Evolutionary conservation across 768 basidiomycete species (phyloP).

Genomic region (Gyrodon lividus): DNA sequence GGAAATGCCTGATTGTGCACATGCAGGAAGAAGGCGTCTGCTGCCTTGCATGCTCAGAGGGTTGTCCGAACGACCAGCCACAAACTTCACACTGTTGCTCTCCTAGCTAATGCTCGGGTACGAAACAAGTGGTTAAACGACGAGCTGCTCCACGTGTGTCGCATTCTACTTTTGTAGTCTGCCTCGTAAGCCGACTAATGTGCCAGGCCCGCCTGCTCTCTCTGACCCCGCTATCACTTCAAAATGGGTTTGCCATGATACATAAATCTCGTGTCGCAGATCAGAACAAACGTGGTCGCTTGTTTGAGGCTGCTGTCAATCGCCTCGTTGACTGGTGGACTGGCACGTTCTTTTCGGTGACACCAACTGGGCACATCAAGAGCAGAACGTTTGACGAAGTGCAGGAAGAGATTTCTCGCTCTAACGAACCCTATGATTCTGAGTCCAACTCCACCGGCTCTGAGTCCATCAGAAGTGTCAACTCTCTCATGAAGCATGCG

Average conservation of each 20-base stretch:
- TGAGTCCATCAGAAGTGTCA: constrained; percentile 71
- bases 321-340: constrained; percentile 87
- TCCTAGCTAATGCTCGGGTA: constrained; percentile 69
- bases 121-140: constrained; percentile 89
- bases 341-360: constrained; percentile 62
- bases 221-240: constrained; percentile 74
- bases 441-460: constrained; percentile 46
- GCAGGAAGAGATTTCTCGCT: constrained; percentile 36
- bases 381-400: constrained; percentile 79
- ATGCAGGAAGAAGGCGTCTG: constrained; percentile 44
- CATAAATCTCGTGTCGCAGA: constrained; percentile 82
- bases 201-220: constrained; percentile 85
- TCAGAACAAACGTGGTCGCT: constrained; percentile 72
- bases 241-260: constrained; percentile 79
- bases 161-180: not conserved
- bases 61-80: constrained; percentile 76
- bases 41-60: constrained; percentile 62
- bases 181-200: constrained; percentile 8
- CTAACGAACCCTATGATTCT: constrained; percentile 34
- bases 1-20: constrained; percentile 16
- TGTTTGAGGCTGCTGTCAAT: constrained; percentile 81
- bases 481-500: constrained; percentile 93
- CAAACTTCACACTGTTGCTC: constrained; percentile 83
- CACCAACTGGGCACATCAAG: constrained; percentile 64
- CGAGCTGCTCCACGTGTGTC: constrained; percentile 71